A percentile compares a stretch with the other conserved stretches of the same genome.
These are phyloP conservation scores for Hygrocybe punicea DNA, from an alignment of 768 basidiomycete species.

Conservation along the genomic window DNA sequence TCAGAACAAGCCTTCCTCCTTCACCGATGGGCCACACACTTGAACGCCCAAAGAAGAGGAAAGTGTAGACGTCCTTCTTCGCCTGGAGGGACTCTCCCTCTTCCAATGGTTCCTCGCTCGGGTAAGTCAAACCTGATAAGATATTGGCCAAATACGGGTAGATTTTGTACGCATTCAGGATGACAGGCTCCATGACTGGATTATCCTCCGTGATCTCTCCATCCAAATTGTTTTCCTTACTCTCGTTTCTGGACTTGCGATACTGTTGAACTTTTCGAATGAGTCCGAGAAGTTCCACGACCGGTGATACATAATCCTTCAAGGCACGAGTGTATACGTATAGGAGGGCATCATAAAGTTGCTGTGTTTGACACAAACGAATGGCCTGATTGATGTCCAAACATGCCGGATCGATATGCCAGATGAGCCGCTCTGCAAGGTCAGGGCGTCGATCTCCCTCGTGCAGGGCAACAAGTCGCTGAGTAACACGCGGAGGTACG, in stretches of 20 bases:
- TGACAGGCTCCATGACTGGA: conserved; percentile 48
- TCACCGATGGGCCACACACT: conserved; percentile 72
- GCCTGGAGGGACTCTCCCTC: conserved; percentile 65
- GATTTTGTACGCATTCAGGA: conserved; percentile 84
- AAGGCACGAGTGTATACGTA: conserved; percentile 91
- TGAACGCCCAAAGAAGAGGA: conserved; percentile 81
- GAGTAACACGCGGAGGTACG: conserved; percentile 85
- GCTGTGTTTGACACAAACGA: conserved; percentile 73
- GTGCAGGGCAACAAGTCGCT: conserved; percentile 76
- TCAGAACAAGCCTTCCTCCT: conserved; percentile 70
- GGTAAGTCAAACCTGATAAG: conserved; percentile 82
- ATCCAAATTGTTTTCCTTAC: conserved; percentile 10
- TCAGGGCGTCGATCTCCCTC: conserved; percentile 68
- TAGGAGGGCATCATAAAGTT: conserved; percentile 89
- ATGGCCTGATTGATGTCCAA: conserved; percentile 94
- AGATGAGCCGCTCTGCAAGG: conserved; percentile 83
- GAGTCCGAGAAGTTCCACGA: conserved; percentile 78
- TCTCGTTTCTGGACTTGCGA: conserved; percentile 39
- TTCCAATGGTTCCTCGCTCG: conserved; percentile 70
- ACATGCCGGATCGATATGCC: conserved; percentile 90
- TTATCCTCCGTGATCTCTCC: conserved; percentile 34
- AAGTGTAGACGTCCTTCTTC: conserved; percentile 70
- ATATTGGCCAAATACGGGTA: conserved; percentile 82
- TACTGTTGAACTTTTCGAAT: conserved; percentile 65
- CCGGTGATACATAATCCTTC: conserved; percentile 82